Evolutionary conservation across 148 eudicot genomes (phyloP), one percentile per base, ranked within the genome.

Genomic region (Vaccinium myrtillus): DNA sequence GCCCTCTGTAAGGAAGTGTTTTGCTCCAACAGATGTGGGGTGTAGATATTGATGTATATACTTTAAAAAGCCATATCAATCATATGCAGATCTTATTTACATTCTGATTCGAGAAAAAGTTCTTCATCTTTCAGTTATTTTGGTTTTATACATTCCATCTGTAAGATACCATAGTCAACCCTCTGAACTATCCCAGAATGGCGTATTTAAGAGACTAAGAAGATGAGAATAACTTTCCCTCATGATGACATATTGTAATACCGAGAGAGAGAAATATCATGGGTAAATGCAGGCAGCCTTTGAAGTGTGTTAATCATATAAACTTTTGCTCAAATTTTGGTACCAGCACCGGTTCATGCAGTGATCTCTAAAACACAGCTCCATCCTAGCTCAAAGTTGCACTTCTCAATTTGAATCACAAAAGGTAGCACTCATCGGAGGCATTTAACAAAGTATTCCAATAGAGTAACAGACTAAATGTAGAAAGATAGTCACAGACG

Each of bases 361-460:
- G 30, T 71, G 6, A 32, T 27, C 75, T 71, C 46, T 30, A 14
- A 18, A 1, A 39, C n/a, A 39, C 51, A 39, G 21, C 46, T 39
- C n/a, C 23, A 74, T 74, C 77, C 77, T 74, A 36, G 49, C 8
- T 11, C 77, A 76, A 76, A 48, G 5, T 19, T 51, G 80, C 80
- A 25, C 19, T 51, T 77, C 5, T 30, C 55, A 51, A 50, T 77
- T 50, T 51, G 18, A 21, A 75, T 77, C 59, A 77, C 36, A 53
- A n/a, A 23, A 77, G 56, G 19, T 77, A 77, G 53, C 11, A 48
- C 36, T 77, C 78, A 74, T 43, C 51, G 51, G 25, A 74, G 77
- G 25, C 55, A 75, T 13, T 48, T 14, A 76, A 46, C 13, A 12
- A 14, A 9, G 36, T 48, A 50, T 23, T 63, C 19, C 32, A 77